Base-by-base conservation (phyloP, 352 stramenopile genomes). In the Phytophthora cryptogea region DNA sequence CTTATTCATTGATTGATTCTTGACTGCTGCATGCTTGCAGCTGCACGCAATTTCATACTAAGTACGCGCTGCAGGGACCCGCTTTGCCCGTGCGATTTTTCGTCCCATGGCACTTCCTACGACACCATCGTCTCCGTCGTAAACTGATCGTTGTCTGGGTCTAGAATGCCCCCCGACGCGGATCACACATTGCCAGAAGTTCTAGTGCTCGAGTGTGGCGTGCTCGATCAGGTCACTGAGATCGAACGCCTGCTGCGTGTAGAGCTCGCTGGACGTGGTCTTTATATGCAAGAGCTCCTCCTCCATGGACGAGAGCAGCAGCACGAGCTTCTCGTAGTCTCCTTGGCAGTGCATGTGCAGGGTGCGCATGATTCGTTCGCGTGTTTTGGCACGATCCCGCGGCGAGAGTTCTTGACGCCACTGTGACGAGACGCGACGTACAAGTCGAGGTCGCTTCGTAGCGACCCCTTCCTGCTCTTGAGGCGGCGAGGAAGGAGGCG, bases 201-300 rank as follows among this genome's bases (percentile, higher is more conserved):
- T 63, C 35, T 68, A 78, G 55, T 55, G 68, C 42, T 83, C 74
- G 37, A 86, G 69, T 44, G 65, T 68, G 23, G 80, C 70, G 50
- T 76, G 57, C 43, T 68, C 56, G 53, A 91, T 84, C 47, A 80
- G 74, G 47, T 76, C 55, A 45, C 71, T 76, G 33, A 91, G 64
- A 20, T 80, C 80, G 28, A 63, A 54, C 0, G 80, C 75, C 59
- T 92, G 82, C 20, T 86, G 57, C 46, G 76, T 68, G 54, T 90
- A 94, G 53, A 88, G 74, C 43, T 87, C 68, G 43, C 68, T 83
- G 23, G 85, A 87, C 30, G 63, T 82, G 8, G 79, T 88, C 41
- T 86, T 84, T 46, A 89, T 76, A 60, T 94, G 80, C 53, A 94
- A 59, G 31, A 94, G 63, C 62, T 94, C 82, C 59, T 94, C 85